Percentiles rank a stretch among this genome's conserved stretches.
phyloP scores from a whole-genome alignment of 2,329 filamentous ascomycete genomes.

The Calonectria ilicicola region DNA sequence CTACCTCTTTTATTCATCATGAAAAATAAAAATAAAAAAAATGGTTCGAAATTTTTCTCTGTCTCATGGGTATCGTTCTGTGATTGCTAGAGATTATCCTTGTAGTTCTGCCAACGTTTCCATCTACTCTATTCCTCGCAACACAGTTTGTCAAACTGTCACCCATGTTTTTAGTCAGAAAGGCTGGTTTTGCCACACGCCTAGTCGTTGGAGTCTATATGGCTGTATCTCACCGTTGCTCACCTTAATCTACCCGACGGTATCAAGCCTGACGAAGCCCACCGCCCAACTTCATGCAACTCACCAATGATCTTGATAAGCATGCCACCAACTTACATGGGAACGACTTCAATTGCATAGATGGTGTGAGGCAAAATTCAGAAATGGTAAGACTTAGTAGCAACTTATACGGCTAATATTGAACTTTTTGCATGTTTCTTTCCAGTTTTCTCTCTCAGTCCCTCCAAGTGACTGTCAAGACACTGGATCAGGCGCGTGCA shows the following conservation, averaged over 20 bases:
- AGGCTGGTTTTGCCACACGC: no score
- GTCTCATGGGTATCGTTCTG: no score
- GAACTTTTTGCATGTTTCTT: not conserved
- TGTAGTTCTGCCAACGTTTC: no score
- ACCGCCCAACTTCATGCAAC: conserved; percentile 5
- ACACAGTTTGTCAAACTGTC: no score
- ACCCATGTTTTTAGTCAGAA: no score
- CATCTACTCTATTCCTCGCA: no score
- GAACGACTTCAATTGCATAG: not conserved
- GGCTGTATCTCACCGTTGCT: conserved; percentile 13
- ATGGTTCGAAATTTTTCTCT: no score
- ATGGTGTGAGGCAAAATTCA: not conserved
- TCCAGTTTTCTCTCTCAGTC: not conserved
- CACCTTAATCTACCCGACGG: not conserved
- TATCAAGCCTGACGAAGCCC: not conserved
- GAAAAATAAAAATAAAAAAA: no score
- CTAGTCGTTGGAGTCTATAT: no score
- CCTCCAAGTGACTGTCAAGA: not conserved
- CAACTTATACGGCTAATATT: not conserved
- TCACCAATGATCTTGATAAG: not conserved
- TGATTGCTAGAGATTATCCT: no score
- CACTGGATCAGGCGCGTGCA: not conserved
- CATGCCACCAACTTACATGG: not conserved
- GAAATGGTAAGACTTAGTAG: not conserved
- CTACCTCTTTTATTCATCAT: no score